A percentile compares a stretch with the other conserved stretches of the same genome.
phyloP scores from a whole-genome alignment of 1,284 basidiomycete species.

The Tilletia setariae region DNA sequence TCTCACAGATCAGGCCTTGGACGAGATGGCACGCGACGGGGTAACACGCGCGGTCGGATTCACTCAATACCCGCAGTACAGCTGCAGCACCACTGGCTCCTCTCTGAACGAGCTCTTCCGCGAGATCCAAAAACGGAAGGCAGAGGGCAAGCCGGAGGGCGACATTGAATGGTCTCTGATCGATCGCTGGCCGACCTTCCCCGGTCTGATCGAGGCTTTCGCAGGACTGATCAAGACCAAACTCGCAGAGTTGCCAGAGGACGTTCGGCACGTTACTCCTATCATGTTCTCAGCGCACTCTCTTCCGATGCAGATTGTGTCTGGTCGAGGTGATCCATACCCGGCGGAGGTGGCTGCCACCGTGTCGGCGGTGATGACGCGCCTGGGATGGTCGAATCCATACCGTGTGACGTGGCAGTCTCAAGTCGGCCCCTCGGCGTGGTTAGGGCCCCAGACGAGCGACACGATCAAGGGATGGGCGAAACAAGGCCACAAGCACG shows the following conservation, averaged over 20 bases:
- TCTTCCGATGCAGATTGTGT: slow-evolving; percentile 68
- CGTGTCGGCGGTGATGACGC: slow-evolving; percentile 56
- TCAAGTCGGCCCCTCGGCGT: slow-evolving; percentile 92
- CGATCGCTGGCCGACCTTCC: slow-evolving; percentile 94
- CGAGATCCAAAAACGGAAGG: slow-evolving; percentile 57
- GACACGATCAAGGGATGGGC: slow-evolving; percentile 90
- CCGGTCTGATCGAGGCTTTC: slow-evolving; percentile 90
- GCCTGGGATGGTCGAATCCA: slow-evolving; percentile 50
- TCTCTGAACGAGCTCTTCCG: slow-evolving; percentile 87
- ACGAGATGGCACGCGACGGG: slow-evolving; percentile 83
- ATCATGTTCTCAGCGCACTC: slow-evolving; percentile 97
- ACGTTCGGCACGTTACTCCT: slow-evolving; percentile 69
- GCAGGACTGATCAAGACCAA: slow-evolving; percentile 81
- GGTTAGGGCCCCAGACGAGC: slow-evolving; percentile 96
- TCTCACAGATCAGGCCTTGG: slow-evolving; percentile 76
- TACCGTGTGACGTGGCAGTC: slow-evolving; percentile 97
- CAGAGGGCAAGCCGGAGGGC: slow-evolving; percentile 61
- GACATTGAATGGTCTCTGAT: slow-evolving; percentile 92
- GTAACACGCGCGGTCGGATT: slow-evolving; percentile 91
- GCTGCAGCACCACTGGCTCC: slow-evolving; percentile 95
- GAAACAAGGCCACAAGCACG: slow-evolving; percentile 77
- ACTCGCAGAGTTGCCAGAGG: slow-evolving; percentile 61
- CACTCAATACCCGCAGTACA: slow-evolving; percentile 98
- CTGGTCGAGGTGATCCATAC: slow-evolving; percentile 86
- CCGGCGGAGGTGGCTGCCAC: slow-evolving; percentile 91